Percentiles rank a stretch among this genome's conserved stretches.
Conservation (phyloP, 1,284 basidiomycete genomes). For the Hypsizygus ulmarius region DNA sequence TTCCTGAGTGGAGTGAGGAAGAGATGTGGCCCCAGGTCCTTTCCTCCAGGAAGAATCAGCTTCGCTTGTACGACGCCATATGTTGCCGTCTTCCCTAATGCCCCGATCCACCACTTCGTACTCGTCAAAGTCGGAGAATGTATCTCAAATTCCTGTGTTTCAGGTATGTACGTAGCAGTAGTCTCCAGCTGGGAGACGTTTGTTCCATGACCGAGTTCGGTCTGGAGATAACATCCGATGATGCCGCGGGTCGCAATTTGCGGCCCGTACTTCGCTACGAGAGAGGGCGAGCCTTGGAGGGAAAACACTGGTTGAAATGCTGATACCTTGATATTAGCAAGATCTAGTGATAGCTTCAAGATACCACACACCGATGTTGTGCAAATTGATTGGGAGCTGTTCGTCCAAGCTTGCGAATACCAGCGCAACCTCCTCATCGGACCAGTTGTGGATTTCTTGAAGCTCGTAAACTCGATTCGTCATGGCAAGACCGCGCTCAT, state of each 20-base stretch:
- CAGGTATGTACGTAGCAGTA: conserved; percentile 70
- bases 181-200: conserved; percentile 74
- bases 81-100: conserved; percentile 69
- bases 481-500: conserved; percentile 47
- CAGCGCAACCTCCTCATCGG: conserved; percentile 40
- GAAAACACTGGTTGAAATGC: conserved; percentile 69
- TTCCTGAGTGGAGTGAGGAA: conserved; percentile 73
- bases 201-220: conserved; percentile 76
- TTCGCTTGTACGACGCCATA: conserved; percentile 81
- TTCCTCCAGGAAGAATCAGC: conserved; percentile 62
- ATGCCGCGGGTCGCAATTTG: conserved; percentile 56
- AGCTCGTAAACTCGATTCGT: conserved; percentile 59
- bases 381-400: conserved; percentile 48
- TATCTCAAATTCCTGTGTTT: conserved; percentile 71
- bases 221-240: conserved; percentile 71
- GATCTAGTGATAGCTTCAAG: background rate
- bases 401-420: conserved; percentile 53
- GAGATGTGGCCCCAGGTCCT: conserved; percentile 72
- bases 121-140: conserved; percentile 76
- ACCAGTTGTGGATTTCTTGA: conserved; percentile 52
- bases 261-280: conserved; percentile 48
- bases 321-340: conserved; percentile 18
- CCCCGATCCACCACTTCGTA: conserved; percentile 85
- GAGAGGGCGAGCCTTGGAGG: conserved; percentile 52
- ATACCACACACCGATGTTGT: conserved; percentile 49